Evolutionary conservation across 768 basidiomycete species (phyloP).

Genomic region (Phylloporus arenicola): DNA sequence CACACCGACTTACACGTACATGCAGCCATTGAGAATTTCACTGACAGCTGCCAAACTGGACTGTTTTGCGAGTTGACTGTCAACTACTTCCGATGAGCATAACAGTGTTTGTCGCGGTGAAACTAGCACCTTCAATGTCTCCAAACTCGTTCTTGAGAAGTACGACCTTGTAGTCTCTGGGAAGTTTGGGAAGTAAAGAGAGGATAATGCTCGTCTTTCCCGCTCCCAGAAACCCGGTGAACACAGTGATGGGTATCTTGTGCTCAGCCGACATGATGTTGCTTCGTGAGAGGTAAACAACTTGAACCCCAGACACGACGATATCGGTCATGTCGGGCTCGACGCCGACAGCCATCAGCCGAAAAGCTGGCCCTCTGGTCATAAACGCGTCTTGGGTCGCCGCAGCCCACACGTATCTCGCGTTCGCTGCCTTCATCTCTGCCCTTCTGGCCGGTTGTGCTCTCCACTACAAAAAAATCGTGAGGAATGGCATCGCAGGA

Average conservation of each 20-base stretch:
- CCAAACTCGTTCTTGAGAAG: conserved; percentile 96
- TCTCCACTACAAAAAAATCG: conserved; percentile 79
- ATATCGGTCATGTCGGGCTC: conserved; percentile 15
- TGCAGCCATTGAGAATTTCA: conserved; percentile 95
- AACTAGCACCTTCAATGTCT: conserved; percentile 70
- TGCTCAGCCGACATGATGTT: conserved; percentile 7
- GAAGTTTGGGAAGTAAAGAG: conserved; percentile 74
- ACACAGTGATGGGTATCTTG: conserved; percentile 61
- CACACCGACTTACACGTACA: conserved; percentile 41
- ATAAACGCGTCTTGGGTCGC: conserved; percentile 52
- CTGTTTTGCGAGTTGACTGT: conserved; percentile 84
- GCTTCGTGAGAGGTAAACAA: background rate
- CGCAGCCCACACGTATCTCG: conserved; percentile 59
- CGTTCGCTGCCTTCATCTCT: conserved; percentile 55
- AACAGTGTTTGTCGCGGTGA: background rate
- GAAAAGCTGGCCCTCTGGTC: conserved; percentile 14
- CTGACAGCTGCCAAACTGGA: conserved; percentile 81
- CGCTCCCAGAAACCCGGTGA: conserved; percentile 89
- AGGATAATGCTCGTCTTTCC: conserved; percentile 81
- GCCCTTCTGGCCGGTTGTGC: conserved; percentile 61
- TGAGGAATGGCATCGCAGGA: conserved; percentile 76
- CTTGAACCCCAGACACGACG: background rate
- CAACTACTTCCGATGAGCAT: conserved; percentile 47
- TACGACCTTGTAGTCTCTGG: conserved; percentile 82
- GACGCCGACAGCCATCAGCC: background rate